A percentile compares a stretch with the other conserved stretches of the same genome.
These are phyloP conservation scores for Nemania diffusa DNA, from an alignment of 2,329 filamentous ascomycete genomes.

Conservation along the genomic window DNA sequence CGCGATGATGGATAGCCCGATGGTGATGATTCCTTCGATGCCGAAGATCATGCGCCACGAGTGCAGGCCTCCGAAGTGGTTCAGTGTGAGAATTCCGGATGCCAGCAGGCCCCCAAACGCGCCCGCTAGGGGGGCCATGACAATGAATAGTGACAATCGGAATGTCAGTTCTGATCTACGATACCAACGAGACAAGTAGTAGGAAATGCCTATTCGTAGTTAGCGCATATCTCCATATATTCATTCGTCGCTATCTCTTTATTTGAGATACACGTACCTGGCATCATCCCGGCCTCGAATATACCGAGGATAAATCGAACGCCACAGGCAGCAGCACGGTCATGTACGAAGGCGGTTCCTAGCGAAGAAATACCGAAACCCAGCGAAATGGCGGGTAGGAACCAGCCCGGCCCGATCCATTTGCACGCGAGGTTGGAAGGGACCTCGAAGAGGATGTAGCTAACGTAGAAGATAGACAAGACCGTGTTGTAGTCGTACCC, in stretches of 20 bases:
- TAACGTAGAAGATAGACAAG: conserved; percentile 76
- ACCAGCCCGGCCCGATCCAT: conserved; percentile 77
- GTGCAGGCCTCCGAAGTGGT: conserved; percentile 56
- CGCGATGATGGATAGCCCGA: conserved; percentile 65
- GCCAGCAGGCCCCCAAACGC: conserved; percentile 77
- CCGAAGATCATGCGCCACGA: conserved; percentile 49
- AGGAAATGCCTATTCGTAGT: conserved; percentile 65
- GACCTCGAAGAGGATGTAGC: conserved; percentile 78
- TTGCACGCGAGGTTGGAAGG: conserved; percentile 76
- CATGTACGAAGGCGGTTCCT: conserved; percentile 72
- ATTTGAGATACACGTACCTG: conserved; percentile 51
- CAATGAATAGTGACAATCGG: conserved; percentile 74
- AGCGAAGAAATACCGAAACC: conserved; percentile 72
- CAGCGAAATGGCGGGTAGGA: conserved; percentile 70
- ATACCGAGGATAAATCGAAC: conserved; percentile 75
- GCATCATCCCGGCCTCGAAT: conserved; percentile 79
- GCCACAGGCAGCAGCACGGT: conserved; percentile 61
- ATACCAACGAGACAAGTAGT: conserved; percentile 79
- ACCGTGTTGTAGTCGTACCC: conserved; percentile 76
- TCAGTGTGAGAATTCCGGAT: conserved; percentile 70
- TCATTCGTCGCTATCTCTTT: background rate
- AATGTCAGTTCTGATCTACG: conserved; percentile 74
- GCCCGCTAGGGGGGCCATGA: conserved; percentile 75
- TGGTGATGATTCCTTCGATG: conserved; percentile 62
- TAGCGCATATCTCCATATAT: background rate